Base-by-base conservation (phyloP, 2,329 filamentous ascomycete species). In the Aspergillus nomiae region DNA sequence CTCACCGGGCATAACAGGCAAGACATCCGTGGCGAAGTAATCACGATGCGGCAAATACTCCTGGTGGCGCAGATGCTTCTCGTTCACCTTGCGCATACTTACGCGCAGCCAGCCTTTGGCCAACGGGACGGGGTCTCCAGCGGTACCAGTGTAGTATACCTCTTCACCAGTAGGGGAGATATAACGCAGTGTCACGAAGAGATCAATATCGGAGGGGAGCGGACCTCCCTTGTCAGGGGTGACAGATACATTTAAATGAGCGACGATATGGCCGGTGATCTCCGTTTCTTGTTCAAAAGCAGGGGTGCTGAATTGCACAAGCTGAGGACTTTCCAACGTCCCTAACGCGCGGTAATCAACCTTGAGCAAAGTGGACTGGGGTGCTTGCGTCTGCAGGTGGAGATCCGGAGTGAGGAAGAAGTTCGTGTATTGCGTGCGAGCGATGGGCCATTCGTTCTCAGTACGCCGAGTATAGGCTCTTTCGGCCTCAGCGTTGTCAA, bases 391-490 rank as follows among this genome's bases (percentile, higher is more conserved):
- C 2, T 73, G 77, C 2, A 89, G 76, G 3, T 73, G 69, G 14
- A 76, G 69, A 2, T 83, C 77, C 0, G 84, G 78, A 0, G 83
- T 85, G 16, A 91, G 82, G 70, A 85, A 86, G 73, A 82, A 90
- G 10, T 83, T 84, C 0, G 83, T 88, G 71, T 90, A 92, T 61
- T 84, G 72, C 1, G 89, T 92, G 32, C 87, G 77, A 1, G 87
- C 82, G 56, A 91, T 86, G 0, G 89, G 90, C 89, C 89, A 92
- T 56, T 86, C 86, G 5, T 73, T 78, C 71, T 91, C 89, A 2
- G 80, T 79, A 1, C 89, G 80, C 26, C 85, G 80, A 1, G 77
- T 65, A 68, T 85, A 92, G 0, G 71, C 71, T 67, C 82, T 84
- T 70, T 92, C 89, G 1, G 80, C 83, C 64, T 83, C 80, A 0